Evolutionary conservation across 169 alveolate genomes (phyloP).

Genomic region (Toxoplasma gondii): DNA sequence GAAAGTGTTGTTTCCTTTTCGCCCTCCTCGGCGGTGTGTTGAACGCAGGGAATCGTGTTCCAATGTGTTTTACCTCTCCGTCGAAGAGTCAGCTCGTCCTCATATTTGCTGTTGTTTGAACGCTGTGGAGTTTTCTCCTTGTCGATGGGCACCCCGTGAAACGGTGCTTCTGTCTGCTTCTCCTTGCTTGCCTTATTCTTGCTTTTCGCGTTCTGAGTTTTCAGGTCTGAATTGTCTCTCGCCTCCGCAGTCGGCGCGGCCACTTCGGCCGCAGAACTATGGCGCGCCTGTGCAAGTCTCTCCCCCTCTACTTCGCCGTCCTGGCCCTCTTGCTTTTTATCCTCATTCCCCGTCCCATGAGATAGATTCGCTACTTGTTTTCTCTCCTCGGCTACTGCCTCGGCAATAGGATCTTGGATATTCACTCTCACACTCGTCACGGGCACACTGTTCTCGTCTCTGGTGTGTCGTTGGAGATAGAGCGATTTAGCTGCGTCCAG

Average conservation of each 20-base stretch:
- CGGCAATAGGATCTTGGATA: neutral
- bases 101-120: too few relatives aligned
- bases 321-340: neutral
- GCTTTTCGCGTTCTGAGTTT: neutral
- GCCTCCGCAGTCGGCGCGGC: neutral
- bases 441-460: neutral
- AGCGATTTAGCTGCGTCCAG: conserved; percentile 9
- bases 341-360: neutral
- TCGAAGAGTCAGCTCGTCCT: neutral
- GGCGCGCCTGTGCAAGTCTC: neutral
- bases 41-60: too few relatives aligned
- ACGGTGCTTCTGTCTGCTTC: neutral
- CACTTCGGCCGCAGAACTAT: neutral
- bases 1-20: too few relatives aligned
- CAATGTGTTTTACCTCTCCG: neutral
- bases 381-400: neutral
- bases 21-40: too few relatives aligned
- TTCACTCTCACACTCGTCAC: neutral
- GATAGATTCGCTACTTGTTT: neutral
- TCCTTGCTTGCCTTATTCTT: neutral
- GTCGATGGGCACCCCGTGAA: neutral
- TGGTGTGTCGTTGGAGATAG: neutral
- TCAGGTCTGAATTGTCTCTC: neutral
- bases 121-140: neutral
- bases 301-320: neutral